Evolutionary conservation across 192 early-diverging fungal genomes (phyloP), one percentile per base, ranked within the genome.

Genomic region (Fimicolochytrium jonesii): DNA sequence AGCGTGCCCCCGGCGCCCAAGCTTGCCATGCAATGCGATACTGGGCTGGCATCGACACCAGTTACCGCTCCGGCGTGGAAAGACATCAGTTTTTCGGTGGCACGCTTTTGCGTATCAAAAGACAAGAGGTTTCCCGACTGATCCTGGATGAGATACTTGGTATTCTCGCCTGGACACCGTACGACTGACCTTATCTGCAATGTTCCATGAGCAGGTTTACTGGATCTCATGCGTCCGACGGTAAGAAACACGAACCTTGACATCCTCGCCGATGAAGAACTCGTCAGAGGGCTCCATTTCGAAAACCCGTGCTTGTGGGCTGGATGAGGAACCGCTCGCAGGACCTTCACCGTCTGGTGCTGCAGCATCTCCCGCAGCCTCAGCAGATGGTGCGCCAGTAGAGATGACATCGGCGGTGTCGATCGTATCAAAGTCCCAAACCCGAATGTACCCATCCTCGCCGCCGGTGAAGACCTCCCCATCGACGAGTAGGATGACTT

Each of bases 341-440:
- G 33, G 59, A 9, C 20, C 59, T 11, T 67, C 66, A 35, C 67
- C 67, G n/a, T 49, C 57, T 10, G 53, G 31, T 32, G 53, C 35
- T 15, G 15, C 28, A 15, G 48, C 18, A 17, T n/a, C 25, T 3
- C 45, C 46, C 4, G 17, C 32, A 17, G 52, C 10, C 9, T n/a
- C 62, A 0, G 43, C 48, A 9, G 30, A 32, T 2, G 26, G 31
- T 18, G 55, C 51, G 11, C 37, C 45, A 23, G 39, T 58, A 7
- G 69, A 64, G 7, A 65, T 56, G 1, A 80, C 81, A 58, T 84
- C 80, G 6, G 80, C 82, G 29, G 62, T 74, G 59, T 84, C 82
- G 28, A 84, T 79, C 6, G 76, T 77, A 47, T 85, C 83, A 25
- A 85, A 69, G 53, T 85, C 83, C 83, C 83, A 85, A 5, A 85